Base-by-base conservation (phyloP, 148 eudicot genomes). In the Dianthus caryophyllus region DNA sequence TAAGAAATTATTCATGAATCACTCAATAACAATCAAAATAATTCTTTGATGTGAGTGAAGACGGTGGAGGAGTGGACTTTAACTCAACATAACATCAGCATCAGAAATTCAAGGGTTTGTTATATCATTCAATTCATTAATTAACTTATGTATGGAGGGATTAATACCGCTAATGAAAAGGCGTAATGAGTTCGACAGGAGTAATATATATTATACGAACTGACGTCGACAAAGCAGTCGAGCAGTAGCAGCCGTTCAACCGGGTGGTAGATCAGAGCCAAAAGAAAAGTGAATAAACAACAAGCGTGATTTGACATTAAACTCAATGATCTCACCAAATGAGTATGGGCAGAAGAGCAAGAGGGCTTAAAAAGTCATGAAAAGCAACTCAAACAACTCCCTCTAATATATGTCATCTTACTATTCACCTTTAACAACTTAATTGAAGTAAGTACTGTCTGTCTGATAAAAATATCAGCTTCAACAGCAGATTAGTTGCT, bases 291-390 rank as follows among this genome's bases (percentile, higher is more conserved):
- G 6, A 41, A 41, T 41, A 41, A 41, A 3, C 6, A 41, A n/a
- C 9, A 33, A 33, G 38, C 7, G 38, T 50, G 22, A 18, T 50
- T 47, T 50, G 54, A 20, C 54, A n/a, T n/a, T 0, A 5, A 50
- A 33, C 4, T 50, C 20, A 50, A 5, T 41, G 8, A 22, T 29
- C 47, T 17, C 54, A 33, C 41, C 68, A 64, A 64, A 47, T 26
- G 27, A 48, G 18, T 16, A 48, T 64, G 21, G 46, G 68, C 27
- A 27, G 15, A 14, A 47, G 24, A 17, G 24, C 22, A 14, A 47
- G 24, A 17, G 24, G 56, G 26, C 53, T 29, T 65, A 65, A 64
- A 65, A 64, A 64, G 67, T 63, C 36, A 33, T 24, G 17, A 63
- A 43, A 13, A n/a, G n/a, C 44, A 4, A 41, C 44, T 41, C 8